Evolutionary conservation across 257 asterid species (phyloP).

Genomic region (Plantago elongata): DNA sequence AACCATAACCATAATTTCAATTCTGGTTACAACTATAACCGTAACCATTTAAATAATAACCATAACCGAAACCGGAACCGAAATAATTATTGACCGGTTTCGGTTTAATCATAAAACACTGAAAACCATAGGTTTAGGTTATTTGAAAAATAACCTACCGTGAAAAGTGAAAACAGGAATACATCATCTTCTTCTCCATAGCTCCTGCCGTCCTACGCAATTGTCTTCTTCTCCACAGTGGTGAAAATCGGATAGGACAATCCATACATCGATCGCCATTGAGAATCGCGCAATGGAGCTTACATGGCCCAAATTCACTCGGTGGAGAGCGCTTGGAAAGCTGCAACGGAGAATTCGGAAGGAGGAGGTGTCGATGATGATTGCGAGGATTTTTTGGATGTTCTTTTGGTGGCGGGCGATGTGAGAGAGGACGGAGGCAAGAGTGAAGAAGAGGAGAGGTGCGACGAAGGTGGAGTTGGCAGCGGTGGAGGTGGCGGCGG

Average conservation of each 20-base stretch:
- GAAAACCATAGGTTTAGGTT: too few species aligned
- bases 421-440: constrained; percentile 91
- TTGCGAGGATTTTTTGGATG: constrained; percentile 22
- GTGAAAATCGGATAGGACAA: constrained; percentile 90
- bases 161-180: too few species aligned
- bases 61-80: too few species aligned
- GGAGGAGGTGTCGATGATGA: constrained; percentile 39
- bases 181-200: too few species aligned
- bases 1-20: too few species aligned
- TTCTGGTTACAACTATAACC: too few species aligned
- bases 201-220: too few species aligned
- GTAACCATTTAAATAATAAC: too few species aligned
- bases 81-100: too few species aligned
- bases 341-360: constrained; percentile 82
- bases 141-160: too few species aligned
- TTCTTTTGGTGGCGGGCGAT: constrained; percentile 49
- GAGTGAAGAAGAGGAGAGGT: constrained; percentile 93
- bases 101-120: too few species aligned
- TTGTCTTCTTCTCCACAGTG: constrained; percentile 82
- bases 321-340: constrained; percentile 95
- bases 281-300: constrained; percentile 90
- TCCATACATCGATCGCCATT: constrained; percentile 94
- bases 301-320: constrained; percentile 98
- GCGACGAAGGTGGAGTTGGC: constrained; percentile 79
- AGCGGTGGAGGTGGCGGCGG: constrained; percentile 46